Base-by-base conservation (phyloP, 2,329 filamentous ascomycete species). In the Colletotrichum sp. region DNA sequence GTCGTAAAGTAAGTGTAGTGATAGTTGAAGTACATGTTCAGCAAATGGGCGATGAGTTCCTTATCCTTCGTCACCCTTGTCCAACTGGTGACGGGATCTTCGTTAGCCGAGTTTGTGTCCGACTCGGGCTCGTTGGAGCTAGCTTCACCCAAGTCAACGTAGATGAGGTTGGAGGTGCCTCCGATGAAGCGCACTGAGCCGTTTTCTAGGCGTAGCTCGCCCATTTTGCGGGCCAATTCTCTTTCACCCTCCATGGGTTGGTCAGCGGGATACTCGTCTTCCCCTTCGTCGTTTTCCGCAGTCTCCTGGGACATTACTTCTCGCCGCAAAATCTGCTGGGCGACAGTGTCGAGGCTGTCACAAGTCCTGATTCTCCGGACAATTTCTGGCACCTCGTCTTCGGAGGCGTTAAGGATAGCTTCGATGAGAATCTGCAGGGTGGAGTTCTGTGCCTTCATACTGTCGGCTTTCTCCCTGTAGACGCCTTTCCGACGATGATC, bases 1-100 rank as follows among this genome's bases (percentile, higher is more conserved):
- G 95, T 97, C 6, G 96, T 96, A 84, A 99, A 99, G 85, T 97
- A 99, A 21, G 96, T 93, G 84, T 99, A 99, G 85, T 99, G 97
- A 94, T 96, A 99, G 80, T 93, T 95, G 86, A 99, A 99, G 86
- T 99, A 99, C 95, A 99, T 96, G 81, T 96, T 96, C 82, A 99
- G 92, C 21, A 99, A 91, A 84, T 98, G 96, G 18, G 93, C 91
- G 79, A 98, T 92, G 62, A 98, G 89, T 70, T 94, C 91, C 28
- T 92, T 89, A 82, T 98, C 95, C 67, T 92, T 89, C 2, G 95
- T 98, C 62, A 98, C 95, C 18, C 89, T 91, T 0, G 96, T 98
- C 97, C 97, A 99, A 70, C 94, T 96, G 24, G 92, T 93, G 70
- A 97, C 89, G 6, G 95, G 93, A 77, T 96, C 91, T 68, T 94